These are phyloP conservation scores for Dryas drummondii DNA, from an alignment of 306 rosid genomes.

Conservation along the genomic window DNA sequence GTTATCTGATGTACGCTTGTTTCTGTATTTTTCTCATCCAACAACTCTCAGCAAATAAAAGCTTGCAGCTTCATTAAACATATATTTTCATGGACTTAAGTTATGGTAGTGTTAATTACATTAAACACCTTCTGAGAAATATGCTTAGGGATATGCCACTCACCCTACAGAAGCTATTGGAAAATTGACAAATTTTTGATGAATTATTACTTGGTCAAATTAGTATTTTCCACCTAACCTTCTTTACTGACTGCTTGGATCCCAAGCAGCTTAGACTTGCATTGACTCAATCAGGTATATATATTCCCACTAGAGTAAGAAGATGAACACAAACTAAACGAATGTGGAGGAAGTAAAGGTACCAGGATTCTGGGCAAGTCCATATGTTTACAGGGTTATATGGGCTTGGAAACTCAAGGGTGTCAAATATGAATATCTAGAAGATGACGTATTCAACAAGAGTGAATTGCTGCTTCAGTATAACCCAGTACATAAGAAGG, in stretches of 20 bases:
- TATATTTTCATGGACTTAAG: neutral
- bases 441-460: slow-evolving; percentile 15
- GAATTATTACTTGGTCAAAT: neutral
- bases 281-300: neutral
- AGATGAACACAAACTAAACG: neutral
- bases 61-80: neutral
- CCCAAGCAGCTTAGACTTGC: neutral
- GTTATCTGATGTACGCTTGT: neutral
- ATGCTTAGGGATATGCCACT: too few species aligned
- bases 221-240: neutral
- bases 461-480: slow-evolving; percentile 1
- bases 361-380: slow-evolving; percentile 6
- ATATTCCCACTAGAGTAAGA: neutral
- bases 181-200: too few species aligned
- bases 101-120: too few species aligned
- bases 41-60: neutral
- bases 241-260: neutral
- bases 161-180: too few species aligned
- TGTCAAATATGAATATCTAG: neutral
- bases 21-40: neutral
- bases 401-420: slow-evolving; percentile 27
- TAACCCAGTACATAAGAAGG: slow-evolving; percentile 10
- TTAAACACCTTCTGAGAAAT: too few species aligned
- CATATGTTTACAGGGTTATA: slow-evolving; percentile 4
- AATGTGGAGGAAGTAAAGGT: slow-evolving; percentile 21